Base-by-base conservation (phyloP, 2,329 filamentous ascomycete species). In the Trichoderma sp. region DNA sequence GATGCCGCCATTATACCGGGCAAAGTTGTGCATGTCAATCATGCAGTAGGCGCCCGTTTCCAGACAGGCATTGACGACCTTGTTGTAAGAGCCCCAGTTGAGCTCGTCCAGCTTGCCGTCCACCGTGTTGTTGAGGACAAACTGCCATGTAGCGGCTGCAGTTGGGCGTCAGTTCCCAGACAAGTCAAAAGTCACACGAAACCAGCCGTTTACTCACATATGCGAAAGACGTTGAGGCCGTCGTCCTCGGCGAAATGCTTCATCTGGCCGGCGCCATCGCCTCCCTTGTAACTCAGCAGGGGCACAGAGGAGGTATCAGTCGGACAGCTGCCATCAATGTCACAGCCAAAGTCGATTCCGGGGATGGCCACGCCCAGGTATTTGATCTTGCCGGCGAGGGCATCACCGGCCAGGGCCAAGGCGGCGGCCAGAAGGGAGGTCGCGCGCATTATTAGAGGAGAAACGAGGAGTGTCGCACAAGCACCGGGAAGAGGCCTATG, bases 1-100 rank as follows among this genome's bases (percentile, higher is more conserved):
- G 68, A 90, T 85, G 3, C 75, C 74, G 15, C 83, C 83, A 68
- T 90, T 83, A 80, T 84, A 89, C 55, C 87, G 81, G 0, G 82
- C 86, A 74, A 80, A 85, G 74, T 85, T 85, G 76, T 85, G 82
- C 30, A 85, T 73, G 65, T 88, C 85, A 63, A 89, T 77, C 70
- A 88, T 83, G 73, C 86, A 89, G 67, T 80, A 75, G 1, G 85
- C 83, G 24, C 85, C 85, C 0, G 84, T 83, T 19, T 72, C 76
- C 19, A 88, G 75, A 69, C 86, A 89, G 28, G 79, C 80, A 69
- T 86, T 80, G 24, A 88, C 78, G 9, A 88, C 75, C 28, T 79
- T 76, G 69, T 88, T 81, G 70, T 86, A 88, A 44, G 80, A 78
- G 2, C 71, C 80, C 24, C 83, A 72, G 64, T 85, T 85, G 14